Percentiles rank a stretch among this genome's conserved stretches.
Conservation (phyloP, 129 eudicot species). For the Mikania micrantha region DNA sequence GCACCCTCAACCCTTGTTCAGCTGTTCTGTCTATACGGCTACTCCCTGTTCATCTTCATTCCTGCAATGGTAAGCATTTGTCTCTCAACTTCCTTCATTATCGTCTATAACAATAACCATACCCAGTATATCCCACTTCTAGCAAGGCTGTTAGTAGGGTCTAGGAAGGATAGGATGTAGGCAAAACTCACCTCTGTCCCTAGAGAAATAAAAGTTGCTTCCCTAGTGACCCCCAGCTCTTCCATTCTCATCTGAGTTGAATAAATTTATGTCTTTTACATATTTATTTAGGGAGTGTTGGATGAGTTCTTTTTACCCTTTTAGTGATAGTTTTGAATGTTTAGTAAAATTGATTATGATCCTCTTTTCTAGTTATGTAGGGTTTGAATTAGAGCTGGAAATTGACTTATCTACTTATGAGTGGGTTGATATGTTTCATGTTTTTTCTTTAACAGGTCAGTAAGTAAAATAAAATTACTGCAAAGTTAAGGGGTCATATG, state of each 20-base stretch:
- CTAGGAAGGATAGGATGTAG: too few species aligned
- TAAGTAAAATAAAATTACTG: too few species aligned
- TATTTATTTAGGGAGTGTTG: neutral
- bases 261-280: neutral
- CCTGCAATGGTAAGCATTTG: conserved; percentile 77
- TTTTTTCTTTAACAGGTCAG: too few species aligned
- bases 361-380: neutral
- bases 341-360: neutral
- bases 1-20: conserved; percentile 92
- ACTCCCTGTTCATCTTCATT: conserved; percentile 83
- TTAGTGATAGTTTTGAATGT: neutral
- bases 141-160: too few species aligned
- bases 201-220: too few species aligned
- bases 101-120: too few species aligned
- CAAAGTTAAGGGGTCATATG: neutral
- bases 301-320: neutral
- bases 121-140: too few species aligned
- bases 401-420: neutral
- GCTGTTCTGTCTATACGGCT: conserved; percentile 87
- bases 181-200: too few species aligned
- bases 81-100: conserved; percentile 3
- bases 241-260: too few species aligned
- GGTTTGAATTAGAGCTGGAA: neutral
- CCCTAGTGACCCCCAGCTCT: too few species aligned
- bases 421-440: neutral